phyloP scores from a whole-genome alignment of 768 basidiomycete genomes.

The Leccinum ochraceum region DNA sequence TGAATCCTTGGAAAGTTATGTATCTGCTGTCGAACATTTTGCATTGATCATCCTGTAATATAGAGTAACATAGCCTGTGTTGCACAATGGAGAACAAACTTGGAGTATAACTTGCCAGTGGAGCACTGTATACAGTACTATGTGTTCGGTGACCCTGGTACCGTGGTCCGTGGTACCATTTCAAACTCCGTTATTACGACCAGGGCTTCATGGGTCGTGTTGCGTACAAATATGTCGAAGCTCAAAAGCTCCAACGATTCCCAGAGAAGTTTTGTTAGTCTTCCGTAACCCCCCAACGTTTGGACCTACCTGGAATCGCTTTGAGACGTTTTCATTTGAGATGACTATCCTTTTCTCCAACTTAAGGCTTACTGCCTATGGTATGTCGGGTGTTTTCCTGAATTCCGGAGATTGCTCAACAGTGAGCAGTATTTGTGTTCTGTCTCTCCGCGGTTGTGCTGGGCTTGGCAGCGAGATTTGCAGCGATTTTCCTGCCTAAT shows the following conservation, averaged over 20 bases:
- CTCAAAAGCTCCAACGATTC: slow-evolving; percentile 15
- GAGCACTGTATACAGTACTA: not conserved
- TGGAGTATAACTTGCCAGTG: not conserved
- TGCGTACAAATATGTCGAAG: slow-evolving; percentile 18
- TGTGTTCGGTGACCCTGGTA: not conserved
- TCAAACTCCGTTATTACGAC: slow-evolving; percentile 12
- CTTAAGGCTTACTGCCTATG: slow-evolving; percentile 51
- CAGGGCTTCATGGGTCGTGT: slow-evolving; percentile 4
- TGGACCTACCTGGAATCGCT: slow-evolving; percentile 1
- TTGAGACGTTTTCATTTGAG: not conserved
- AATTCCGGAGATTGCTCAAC: slow-evolving; percentile 24
- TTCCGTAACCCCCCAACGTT: slow-evolving; percentile 9
- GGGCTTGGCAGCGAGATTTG: slow-evolving; percentile 69
- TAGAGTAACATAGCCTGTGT: slow-evolving; percentile 10
- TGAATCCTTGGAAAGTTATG: slow-evolving; percentile 8
- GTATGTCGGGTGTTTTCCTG: slow-evolving; percentile 36
- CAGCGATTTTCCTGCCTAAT: slow-evolving; percentile 62
- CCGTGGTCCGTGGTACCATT: slow-evolving; percentile 1
- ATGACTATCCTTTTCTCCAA: slow-evolving; percentile 69
- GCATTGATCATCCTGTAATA: slow-evolving; percentile 12
- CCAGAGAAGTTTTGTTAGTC: slow-evolving; percentile 10
- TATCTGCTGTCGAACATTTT: slow-evolving; percentile 10
- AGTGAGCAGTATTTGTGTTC: slow-evolving; percentile 37
- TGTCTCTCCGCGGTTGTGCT: slow-evolving; percentile 53
- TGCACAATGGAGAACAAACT: not conserved